Percentiles rank a stretch among this genome's conserved stretches.
These are phyloP conservation scores for Sextonia rubra DNA, from an alignment of 164 flowering plant species.

Conservation along the genomic window DNA sequence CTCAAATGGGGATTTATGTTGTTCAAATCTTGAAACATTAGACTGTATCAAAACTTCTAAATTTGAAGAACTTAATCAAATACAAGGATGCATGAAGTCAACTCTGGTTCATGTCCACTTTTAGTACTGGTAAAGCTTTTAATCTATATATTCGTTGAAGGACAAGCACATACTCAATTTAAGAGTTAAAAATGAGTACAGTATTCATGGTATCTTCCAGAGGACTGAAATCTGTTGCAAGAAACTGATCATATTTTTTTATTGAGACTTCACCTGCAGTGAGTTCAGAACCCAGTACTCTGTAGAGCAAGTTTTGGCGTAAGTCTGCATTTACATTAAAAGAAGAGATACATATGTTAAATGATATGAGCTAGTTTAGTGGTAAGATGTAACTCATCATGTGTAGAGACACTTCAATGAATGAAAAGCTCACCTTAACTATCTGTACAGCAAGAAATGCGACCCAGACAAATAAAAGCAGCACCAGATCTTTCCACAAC, in stretches of 20 bases:
- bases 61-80: no score
- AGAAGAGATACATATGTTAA: background rate
- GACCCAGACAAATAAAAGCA: slow-evolving; percentile 64
- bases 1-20: no score
- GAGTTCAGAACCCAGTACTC: slow-evolving; percentile 57
- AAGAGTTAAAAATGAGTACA: background rate
- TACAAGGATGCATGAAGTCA: no score
- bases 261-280: slow-evolving; percentile 43
- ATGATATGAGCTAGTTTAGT: background rate
- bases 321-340: slow-evolving; percentile 34
- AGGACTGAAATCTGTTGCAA: background rate
- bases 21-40: no score
- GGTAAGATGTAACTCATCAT: background rate
- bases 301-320: slow-evolving; percentile 47
- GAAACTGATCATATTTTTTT: background rate
- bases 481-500: slow-evolving; percentile 51
- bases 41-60: no score
- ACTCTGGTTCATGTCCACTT: no score
- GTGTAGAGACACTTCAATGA: background rate
- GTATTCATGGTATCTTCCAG: background rate
- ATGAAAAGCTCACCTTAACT: slow-evolving; percentile 33
- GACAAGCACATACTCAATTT: background rate
- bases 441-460: slow-evolving; percentile 61
- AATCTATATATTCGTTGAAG: background rate
- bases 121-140: no score